Percentiles rank a stretch among this genome's conserved stretches.
Conservation (phyloP, 805 yeast genomes). For the Yarrowia porcina region DNA sequence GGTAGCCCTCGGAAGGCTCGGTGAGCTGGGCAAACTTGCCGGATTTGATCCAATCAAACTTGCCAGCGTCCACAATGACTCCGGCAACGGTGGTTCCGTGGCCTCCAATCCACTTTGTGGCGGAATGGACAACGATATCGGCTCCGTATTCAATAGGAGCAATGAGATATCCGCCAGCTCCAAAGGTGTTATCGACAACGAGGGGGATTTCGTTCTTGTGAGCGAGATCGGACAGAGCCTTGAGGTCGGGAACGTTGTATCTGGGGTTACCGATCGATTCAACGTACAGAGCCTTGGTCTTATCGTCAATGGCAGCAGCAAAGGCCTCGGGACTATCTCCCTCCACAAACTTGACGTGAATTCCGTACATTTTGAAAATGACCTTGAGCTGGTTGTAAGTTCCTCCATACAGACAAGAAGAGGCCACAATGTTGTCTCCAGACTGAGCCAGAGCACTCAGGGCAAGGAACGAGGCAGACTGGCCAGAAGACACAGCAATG, state of each 20-base stretch:
- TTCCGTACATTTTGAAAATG: constrained; percentile 83
- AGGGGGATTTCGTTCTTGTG: constrained; percentile 85
- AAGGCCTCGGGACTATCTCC: constrained; percentile 76
- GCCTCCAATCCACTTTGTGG: constrained; percentile 97
- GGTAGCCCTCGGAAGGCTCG: constrained; percentile 89
- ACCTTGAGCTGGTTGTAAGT: constrained; percentile 94
- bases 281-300: constrained; percentile 83
- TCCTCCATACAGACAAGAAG: constrained; percentile 90
- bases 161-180: constrained; percentile 89
- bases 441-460: constrained; percentile 76
- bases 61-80: constrained; percentile 84
- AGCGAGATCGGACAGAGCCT: constrained; percentile 67
- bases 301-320: constrained; percentile 69
- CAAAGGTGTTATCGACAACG: constrained; percentile 94
- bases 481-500: constrained; percentile 89
- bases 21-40: constrained; percentile 89
- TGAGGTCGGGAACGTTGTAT: constrained; percentile 89
- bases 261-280: constrained; percentile 93
- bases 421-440: constrained; percentile 87
- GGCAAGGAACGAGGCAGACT: constrained; percentile 89
- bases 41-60: constrained; percentile 83
- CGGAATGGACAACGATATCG: constrained; percentile 88
- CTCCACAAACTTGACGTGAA: constrained; percentile 77
- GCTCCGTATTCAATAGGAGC: constrained; percentile 87
- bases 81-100: constrained; percentile 96